These are phyloP conservation scores for Pseudogymnoascus pannorum DNA, from an alignment of 2,329 filamentous ascomycete genomes.

Conservation along the genomic window DNA sequence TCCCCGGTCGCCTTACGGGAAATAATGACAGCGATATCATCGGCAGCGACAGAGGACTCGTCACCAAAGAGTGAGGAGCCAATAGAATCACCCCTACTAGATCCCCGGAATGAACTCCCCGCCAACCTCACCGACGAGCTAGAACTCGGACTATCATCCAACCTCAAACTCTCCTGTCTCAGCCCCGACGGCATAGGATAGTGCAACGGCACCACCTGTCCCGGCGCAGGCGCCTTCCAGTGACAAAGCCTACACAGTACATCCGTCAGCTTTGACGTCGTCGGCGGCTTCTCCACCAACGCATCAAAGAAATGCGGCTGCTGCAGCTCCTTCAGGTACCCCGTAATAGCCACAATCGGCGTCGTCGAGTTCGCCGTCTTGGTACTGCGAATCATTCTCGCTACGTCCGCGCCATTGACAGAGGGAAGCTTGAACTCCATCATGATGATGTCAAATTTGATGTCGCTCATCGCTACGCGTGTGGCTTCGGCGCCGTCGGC, in stretches of 20 bases:
- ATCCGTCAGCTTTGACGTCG: constrained; percentile 81
- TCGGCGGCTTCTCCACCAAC: constrained; percentile 93
- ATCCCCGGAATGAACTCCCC: constrained; percentile 70
- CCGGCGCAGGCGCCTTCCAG: constrained; percentile 71
- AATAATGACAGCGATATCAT: constrained; percentile 71
- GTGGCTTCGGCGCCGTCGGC: constrained; percentile 86
- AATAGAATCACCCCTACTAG: constrained; percentile 82
- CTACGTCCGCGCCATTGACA: constrained; percentile 90
- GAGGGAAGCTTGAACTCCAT: constrained; percentile 94
- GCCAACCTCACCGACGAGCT: constrained; percentile 64
- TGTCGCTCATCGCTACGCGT: constrained; percentile 88
- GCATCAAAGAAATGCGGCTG: constrained; percentile 94
- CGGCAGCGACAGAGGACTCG: constrained; percentile 67
- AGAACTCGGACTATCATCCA: constrained; percentile 70
- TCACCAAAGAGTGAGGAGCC: constrained; percentile 85
- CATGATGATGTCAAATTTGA: constrained; percentile 98
- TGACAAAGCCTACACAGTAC: constrained; percentile 82
- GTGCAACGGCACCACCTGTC: constrained; percentile 39
- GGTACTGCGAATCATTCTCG: constrained; percentile 94
- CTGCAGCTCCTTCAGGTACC: constrained; percentile 94
- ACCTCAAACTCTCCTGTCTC: constrained; percentile 54
- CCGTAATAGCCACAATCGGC: constrained; percentile 92
- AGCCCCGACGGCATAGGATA: constrained; percentile 57
- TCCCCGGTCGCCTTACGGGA: constrained; percentile 68
- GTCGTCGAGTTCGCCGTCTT: constrained; percentile 93